Evolutionary conservation across 345 rosid genomes (phyloP), one percentile per base, ranked within the genome.

Genomic region (Gossypium anomalum): DNA sequence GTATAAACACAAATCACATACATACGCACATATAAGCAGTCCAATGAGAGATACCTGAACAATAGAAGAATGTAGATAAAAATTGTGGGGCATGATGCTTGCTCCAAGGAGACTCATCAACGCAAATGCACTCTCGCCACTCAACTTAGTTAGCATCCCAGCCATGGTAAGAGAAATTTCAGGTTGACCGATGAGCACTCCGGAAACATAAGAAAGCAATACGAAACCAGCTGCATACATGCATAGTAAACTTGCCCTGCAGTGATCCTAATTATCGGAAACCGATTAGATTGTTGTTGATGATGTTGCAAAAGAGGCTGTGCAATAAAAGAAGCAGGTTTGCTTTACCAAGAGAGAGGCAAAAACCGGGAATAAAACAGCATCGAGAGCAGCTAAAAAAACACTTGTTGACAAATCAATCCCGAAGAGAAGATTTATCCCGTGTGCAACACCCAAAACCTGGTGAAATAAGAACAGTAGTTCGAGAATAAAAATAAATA

Each of bases 101-200:
- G 99, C 95, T 86, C 98, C 99, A 84, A 96, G 98, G 76, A 96
- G 97, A 88, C 97, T 87, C 97, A 93, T 96, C 78, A 96, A 60
- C 49, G 89, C 85, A 70, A 90, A 92, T 55, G 86, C 81, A 78
- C 90, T 89, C 75, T 92, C 99, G 77, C 87, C 95, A 68, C 82
- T 85, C 58, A 95, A 84, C 79, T 84, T 88, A 71, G 86, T 78
- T 65, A 82, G 80, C 78, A 84, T 70, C 76, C 89, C 92, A 79
- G 77, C 87, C 82, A 80, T 78, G 59, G 93, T 81, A 78, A 87
- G 75, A 61, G 94, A 87, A 71, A 84, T 84, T 80, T 92, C 99
- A 19, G 94, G 89, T 78, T 96, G 98, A 81, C 93, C 88, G 23
- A 84, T 43, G 57, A 96, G 82, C 72, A 93, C 89, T 74, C 98